Evolutionary conservation across 2,329 filamentous ascomycete species (phyloP), one percentile per base, ranked within the genome.

Genomic region (Fusarium newnesense): DNA sequence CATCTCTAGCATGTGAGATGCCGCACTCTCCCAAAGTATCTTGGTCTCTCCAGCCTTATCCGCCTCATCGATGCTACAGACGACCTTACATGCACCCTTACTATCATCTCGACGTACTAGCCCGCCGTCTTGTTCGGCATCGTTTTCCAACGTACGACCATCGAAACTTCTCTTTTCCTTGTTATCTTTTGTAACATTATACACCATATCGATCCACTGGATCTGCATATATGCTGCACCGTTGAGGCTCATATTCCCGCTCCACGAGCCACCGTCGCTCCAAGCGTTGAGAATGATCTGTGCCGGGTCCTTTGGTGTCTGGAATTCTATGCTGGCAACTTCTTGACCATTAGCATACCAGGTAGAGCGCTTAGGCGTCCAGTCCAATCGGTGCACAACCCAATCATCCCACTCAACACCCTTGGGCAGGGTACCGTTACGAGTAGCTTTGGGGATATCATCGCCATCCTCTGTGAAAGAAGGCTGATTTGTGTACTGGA

Each of bases 401-500:
- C 89, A 91, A 34, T 87, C 82, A 54, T 86, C 83, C 87, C 88
- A 90, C 34, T 79, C 71, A 21, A 79, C 74, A 8, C 80, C 79
- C 24, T 82, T 69, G 4, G 89, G 85, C 44, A 87, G 78, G 6
- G 83, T 86, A 16, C 82, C 83, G 70, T 87, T 87, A 12, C 81
- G 75, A 2, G 87, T 88, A 2, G 89, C 85, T 32, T 81, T 77
- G 8, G 83, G 77, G 47, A 88, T 80, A 37, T 85, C 82, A 40
- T 85, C 80, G 36, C 85, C 85, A 15, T 81, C 78, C 18, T 81
- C 80, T 64, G 82, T 84, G 63, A 87, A 85, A 0, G 87, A 83
- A 0, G 89, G 89, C 77, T 91, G 89, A 77, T 91, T 91, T 19
- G 89, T 91, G 80, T 89, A 91, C 68, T 88, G 86, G 42, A 88